These are phyloP conservation scores for Rhynchosporium graminicola DNA, from an alignment of 2,329 filamentous ascomycete species.

Conservation along the genomic window DNA sequence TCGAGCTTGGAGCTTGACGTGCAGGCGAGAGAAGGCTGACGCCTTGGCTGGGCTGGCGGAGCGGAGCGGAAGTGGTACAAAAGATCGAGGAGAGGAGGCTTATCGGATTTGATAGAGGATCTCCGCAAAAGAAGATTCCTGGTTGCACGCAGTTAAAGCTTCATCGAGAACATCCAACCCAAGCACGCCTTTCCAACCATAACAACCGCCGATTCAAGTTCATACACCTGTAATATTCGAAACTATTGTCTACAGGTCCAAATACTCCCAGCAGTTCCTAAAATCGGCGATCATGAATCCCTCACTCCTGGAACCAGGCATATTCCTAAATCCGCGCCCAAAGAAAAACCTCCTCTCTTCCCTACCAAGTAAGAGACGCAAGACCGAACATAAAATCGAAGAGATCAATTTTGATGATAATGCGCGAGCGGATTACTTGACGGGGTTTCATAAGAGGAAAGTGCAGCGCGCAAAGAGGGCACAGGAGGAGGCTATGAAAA, in stretches of 20 bases:
- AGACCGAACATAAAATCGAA: slow-evolving; percentile 58
- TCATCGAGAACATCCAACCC: background rate
- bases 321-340: slow-evolving; percentile 59
- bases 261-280: background rate
- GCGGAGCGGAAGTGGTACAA: background rate
- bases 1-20: slow-evolving; percentile 9
- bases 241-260: no score
- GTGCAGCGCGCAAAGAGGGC: slow-evolving; percentile 80
- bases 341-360: slow-evolving; percentile 60
- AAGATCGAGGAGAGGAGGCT: background rate
- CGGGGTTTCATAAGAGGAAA: slow-evolving; percentile 96
- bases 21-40: slow-evolving; percentile 7
- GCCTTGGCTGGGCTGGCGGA: background rate
- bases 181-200: background rate
- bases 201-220: background rate
- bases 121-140: slow-evolving; percentile 19
- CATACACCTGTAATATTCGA: no score
- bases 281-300: slow-evolving; percentile 24
- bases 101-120: background rate
- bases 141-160: background rate
- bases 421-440: slow-evolving; percentile 83
- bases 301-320: slow-evolving; percentile 34
- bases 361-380: slow-evolving; percentile 63
- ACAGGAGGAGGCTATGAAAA: slow-evolving; percentile 76
- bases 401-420: slow-evolving; percentile 83